Evolutionary conservation across 768 basidiomycete genomes (phyloP), one percentile per base, ranked within the genome.

Genomic region (Lyophyllum atratum): DNA sequence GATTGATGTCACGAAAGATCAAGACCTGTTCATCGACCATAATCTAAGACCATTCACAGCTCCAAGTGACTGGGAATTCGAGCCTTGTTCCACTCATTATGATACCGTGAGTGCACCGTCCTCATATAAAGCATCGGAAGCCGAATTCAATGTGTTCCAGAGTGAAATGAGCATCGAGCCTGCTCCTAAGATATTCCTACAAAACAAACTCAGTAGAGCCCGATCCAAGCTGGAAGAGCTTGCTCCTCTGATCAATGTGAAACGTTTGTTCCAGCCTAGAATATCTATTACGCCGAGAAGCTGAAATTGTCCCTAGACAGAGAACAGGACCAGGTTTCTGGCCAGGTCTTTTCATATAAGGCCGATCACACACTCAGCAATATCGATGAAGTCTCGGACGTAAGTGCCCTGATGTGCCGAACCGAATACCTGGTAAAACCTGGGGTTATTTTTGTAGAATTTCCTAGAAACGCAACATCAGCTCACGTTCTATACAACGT

Each of bases 141-240:
- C 42, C 31, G 47, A 25, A 50, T 58, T 40, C 33, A 55, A 14
- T 46, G n/a, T n/a, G 31, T n/a, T 7, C 42, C 59, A 90, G 88
- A 76, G 73, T 39, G 82, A 78, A 6, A 81, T 92, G 70, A 86
- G 75, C 65, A 69, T 86, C 12, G 92, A 93, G 33, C 73, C 82
- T 21, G 82, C 80, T 8, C 86, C 92, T 0, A 93, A 90, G 70
- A 78, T 91, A 2, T 84, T 90, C 66, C 74, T 94, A 21, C 92
- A 94, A 73, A 94, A 94, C 68, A 89, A 86, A 60, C 78, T 93
- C 24, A 72, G 73, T 49, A 80, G 78, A 55, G 83, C 81, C 55
- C 79, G 83, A 54, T 74, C 69, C 31, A 92, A 89, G 72, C 66
- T 90, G n/a, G 66, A 74, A 50, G 91, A 93, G 60, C 68, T 90